phyloP scores from a whole-genome alignment of 208 protist species.

The Trichomonas gallinae region DNA sequence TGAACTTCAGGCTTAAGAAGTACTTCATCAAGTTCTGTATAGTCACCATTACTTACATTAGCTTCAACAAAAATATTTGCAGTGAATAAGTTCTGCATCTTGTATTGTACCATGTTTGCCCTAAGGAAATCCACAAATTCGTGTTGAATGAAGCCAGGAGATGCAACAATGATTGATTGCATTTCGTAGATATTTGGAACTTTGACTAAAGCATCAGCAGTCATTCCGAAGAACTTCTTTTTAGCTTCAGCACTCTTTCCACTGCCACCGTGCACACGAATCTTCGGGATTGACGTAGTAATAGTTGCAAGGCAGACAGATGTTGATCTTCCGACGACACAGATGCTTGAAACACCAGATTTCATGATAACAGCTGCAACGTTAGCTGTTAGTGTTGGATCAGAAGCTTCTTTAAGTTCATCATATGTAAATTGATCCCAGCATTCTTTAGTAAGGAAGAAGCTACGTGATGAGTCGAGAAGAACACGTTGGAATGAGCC shows the following conservation, averaged over 20 bases:
- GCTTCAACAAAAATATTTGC: background rate
- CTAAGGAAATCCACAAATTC: background rate
- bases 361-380: slow-evolving; percentile 6
- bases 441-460: background rate
- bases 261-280: background rate
- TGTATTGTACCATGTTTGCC: background rate
- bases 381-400: background rate
- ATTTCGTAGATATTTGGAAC: background rate
- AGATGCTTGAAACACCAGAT: background rate
- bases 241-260: background rate
- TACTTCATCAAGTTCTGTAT: background rate
- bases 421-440: slow-evolving; percentile 1
- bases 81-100: background rate
- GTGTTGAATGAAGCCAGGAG: background rate
- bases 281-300: background rate
- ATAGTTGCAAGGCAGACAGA: background rate
- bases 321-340: background rate
- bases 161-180: background rate
- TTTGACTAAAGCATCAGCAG: background rate
- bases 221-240: background rate
- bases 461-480: background rate
- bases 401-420: background rate
- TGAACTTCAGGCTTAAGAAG: background rate
- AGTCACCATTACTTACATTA: background rate
- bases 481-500: background rate